A percentile compares a stretch with the other conserved stretches of the same genome.
phyloP scores from a whole-genome alignment of 768 basidiomycete species.

The Hericium coralloides region DNA sequence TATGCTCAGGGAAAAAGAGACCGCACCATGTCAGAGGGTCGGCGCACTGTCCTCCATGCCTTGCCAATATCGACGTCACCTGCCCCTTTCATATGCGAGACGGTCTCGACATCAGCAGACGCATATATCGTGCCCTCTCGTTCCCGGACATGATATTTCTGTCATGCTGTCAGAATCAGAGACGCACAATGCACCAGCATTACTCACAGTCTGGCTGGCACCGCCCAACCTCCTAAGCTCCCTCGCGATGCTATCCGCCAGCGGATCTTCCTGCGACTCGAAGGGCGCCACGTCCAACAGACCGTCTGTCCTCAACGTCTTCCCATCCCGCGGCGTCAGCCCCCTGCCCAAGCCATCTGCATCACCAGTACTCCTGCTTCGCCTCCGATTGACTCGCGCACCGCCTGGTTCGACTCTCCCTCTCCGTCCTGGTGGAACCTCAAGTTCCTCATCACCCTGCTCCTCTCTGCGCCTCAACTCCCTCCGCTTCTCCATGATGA shows the following conservation, averaged over 20 bases:
- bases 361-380: slow-evolving; percentile 77
- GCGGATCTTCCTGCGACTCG: slow-evolving; percentile 40
- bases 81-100: slow-evolving; percentile 61
- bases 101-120: slow-evolving; percentile 53
- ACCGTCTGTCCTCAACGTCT: slow-evolving; percentile 18
- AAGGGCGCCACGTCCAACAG: slow-evolving; percentile 30
- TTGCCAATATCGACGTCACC: slow-evolving; percentile 77
- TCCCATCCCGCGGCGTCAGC: slow-evolving; percentile 9
- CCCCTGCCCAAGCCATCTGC: slow-evolving; percentile 27
- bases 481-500: slow-evolving; percentile 64
- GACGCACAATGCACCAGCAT: background rate
- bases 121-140: slow-evolving; percentile 74
- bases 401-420: slow-evolving; percentile 11
- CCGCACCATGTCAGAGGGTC: slow-evolving; percentile 92
- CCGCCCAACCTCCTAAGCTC: slow-evolving; percentile 56
- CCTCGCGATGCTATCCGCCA: slow-evolving; percentile 64
- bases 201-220: slow-evolving; percentile 35
- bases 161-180: slow-evolving; percentile 14
- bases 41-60: slow-evolving; percentile 81
- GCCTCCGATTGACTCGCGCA: slow-evolving; percentile 44
- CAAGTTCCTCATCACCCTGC: slow-evolving; percentile 29
- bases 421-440: slow-evolving; percentile 24
- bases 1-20: slow-evolving; percentile 1
- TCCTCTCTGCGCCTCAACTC: slow-evolving; percentile 49
- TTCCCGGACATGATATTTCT: slow-evolving; percentile 81